phyloP scores from a whole-genome alignment of 2,329 filamentous ascomycete genomes.

The Ophiostoma tasmaniense region DNA sequence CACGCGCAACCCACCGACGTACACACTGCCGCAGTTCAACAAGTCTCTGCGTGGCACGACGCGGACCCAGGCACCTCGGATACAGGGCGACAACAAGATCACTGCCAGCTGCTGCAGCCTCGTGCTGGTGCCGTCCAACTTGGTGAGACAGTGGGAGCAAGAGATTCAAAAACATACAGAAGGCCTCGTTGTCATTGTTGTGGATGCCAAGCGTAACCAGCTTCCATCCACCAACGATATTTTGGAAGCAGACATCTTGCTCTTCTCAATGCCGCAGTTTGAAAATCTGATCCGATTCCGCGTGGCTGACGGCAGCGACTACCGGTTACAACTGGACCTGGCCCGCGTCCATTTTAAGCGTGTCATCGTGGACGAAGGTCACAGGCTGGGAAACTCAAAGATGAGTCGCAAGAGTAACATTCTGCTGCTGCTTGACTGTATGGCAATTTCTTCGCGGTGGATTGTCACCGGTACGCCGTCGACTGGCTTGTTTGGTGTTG shows the following conservation, averaged over 20 bases:
- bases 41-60: neutral
- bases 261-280: constrained; percentile 69
- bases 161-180: constrained; percentile 73
- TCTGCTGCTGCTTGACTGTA: constrained; percentile 41
- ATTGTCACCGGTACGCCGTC: constrained; percentile 87
- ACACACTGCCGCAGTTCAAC: constrained; percentile 44
- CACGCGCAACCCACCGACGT: constrained; percentile 48
- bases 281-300: constrained; percentile 53
- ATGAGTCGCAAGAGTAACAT: constrained; percentile 47
- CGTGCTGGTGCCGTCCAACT: constrained; percentile 72
- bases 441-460: constrained; percentile 70
- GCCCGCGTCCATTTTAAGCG: constrained; percentile 72
- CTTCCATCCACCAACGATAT: constrained; percentile 54
- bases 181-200: constrained; percentile 54
- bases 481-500: constrained; percentile 69
- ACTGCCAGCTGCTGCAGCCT: constrained; percentile 62
- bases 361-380: constrained; percentile 87
- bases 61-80: neutral
- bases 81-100: constrained; percentile 31
- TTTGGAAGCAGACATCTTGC: constrained; percentile 60
- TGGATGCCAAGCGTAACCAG: constrained; percentile 42
- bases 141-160: constrained; percentile 73
- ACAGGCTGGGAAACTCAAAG: constrained; percentile 64
- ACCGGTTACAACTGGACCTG: constrained; percentile 44
- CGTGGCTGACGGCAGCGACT: constrained; percentile 25